Percentiles rank a stretch among this genome's conserved stretches.
phyloP scores from a whole-genome alignment of 116 monocot species.

The Thalassia testudinum region DNA sequence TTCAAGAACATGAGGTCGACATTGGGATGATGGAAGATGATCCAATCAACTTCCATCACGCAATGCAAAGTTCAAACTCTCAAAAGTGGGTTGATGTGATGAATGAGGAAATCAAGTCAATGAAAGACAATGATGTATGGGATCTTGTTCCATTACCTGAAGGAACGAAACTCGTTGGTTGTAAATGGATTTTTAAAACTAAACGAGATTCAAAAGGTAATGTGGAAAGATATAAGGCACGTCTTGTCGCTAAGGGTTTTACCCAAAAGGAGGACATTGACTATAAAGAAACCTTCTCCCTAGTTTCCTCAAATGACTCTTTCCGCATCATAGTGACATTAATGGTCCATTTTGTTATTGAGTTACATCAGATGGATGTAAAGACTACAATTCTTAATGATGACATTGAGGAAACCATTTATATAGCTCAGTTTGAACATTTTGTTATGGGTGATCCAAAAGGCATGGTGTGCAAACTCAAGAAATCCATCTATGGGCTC shows the following conservation, averaged over 20 bases:
- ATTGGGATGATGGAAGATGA: constrained; percentile 3
- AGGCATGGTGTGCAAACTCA: not conserved
- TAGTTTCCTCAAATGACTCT: constrained; percentile 1
- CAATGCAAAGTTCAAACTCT: not conserved
- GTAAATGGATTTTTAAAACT: constrained; percentile 5
- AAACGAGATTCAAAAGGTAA: constrained; percentile 1
- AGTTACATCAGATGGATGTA: constrained; percentile 3
- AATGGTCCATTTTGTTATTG: not conserved
- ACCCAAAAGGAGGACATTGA: not conserved
- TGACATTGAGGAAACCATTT: not conserved
- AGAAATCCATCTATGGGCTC: constrained; percentile 1
- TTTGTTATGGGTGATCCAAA: not conserved
- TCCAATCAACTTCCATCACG: not conserved
- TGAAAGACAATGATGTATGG: constrained; percentile 4
- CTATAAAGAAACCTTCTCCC: not conserved
- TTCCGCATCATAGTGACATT: not conserved
- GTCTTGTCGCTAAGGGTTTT: not conserved
- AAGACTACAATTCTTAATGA: constrained; percentile 1
- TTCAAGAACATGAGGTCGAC: constrained; percentile 2
- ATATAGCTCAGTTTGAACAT: not conserved
- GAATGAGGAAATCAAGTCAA: constrained; percentile 2
- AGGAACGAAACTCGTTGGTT: constrained; percentile 2
- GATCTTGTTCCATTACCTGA: constrained; percentile 1
- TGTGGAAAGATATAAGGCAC: constrained; percentile 1
- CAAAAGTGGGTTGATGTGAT: constrained; percentile 1